These are phyloP conservation scores for Hondaea fermentalgiana DNA, from an alignment of 108 stramenopile species.

Conservation along the genomic window DNA sequence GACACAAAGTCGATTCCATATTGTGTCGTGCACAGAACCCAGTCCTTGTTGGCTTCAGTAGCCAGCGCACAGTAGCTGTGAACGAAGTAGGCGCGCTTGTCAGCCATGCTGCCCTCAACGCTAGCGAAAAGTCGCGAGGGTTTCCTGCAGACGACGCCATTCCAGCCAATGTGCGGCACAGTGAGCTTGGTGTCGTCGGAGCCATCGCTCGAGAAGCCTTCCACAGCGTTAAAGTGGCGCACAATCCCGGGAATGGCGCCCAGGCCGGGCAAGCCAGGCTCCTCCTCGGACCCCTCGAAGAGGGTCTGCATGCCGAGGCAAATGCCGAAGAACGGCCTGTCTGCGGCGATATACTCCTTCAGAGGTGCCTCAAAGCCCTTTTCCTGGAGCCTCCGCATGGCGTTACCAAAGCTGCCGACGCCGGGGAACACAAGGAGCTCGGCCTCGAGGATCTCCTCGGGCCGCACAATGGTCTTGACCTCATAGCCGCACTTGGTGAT, in stretches of 20 bases:
- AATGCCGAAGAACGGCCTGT: conserved; percentile 88
- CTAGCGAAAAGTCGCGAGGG: conserved; percentile 60
- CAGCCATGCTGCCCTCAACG: conserved; percentile 20
- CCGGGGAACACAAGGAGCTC: conserved; percentile 88
- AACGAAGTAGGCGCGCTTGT: conserved; percentile 73
- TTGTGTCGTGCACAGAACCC: conserved; percentile 74
- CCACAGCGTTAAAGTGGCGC: conserved; percentile 51
- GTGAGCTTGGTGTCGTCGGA: conserved; percentile 50
- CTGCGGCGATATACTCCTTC: conserved; percentile 34
- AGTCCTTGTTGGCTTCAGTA: conserved; percentile 63
- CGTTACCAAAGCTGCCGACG: conserved; percentile 72
- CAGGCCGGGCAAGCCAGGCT: conserved; percentile 63
- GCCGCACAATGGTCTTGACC: conserved; percentile 64
- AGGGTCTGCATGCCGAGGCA: conserved; percentile 98
- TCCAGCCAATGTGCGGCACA: conserved; percentile 98
- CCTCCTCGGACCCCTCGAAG: conserved; percentile 83
- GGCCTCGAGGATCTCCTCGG: conserved; percentile 70
- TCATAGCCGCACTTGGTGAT: conserved; percentile 70
- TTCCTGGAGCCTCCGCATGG: conserved; percentile 45
- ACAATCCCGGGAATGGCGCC: conserved; percentile 86
- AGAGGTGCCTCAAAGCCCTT: conserved; percentile 73
- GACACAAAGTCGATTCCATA: conserved; percentile 77
- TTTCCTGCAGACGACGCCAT: conserved; percentile 72
- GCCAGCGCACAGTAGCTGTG: conserved; percentile 84
- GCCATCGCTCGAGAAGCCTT: not conserved